Percentiles rank a stretch among this genome's conserved stretches.
Evolutionary conservation across 73 alveolate species (phyloP).

Genomic region (Paramecium biaurelia): DNA sequence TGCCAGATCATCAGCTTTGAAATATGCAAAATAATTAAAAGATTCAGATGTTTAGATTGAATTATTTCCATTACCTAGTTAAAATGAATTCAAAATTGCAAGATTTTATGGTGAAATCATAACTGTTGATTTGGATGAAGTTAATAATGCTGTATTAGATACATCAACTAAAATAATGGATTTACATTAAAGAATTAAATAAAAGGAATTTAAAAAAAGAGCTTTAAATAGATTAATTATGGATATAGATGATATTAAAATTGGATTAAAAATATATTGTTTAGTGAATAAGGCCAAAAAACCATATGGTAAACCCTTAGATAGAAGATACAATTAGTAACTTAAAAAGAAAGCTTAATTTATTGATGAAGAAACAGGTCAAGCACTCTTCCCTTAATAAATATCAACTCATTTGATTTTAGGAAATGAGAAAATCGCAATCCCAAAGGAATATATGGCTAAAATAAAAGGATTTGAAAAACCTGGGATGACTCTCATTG

Average conservation of each 20-base stretch:
- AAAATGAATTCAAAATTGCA: slow-evolving; percentile 83
- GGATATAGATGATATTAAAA: slow-evolving; percentile 67
- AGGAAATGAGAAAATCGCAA: slow-evolving; percentile 90
- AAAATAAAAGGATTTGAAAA: slow-evolving; percentile 90
- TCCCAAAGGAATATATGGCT: slow-evolving; percentile 87
- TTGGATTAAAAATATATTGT: slow-evolving; percentile 89
- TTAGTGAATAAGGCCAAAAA: slow-evolving; percentile 79
- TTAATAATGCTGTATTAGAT: slow-evolving; percentile 52
- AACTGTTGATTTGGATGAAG: slow-evolving; percentile 90
- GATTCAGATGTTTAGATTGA: slow-evolving; percentile 92
- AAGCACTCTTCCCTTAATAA: slow-evolving; percentile 88
- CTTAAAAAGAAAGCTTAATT: slow-evolving; percentile 78
- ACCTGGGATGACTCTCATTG: slow-evolving; percentile 95
- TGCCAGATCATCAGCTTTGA: slow-evolving; percentile 71
- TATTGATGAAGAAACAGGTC: slow-evolving; percentile 92
- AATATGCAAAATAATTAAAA: slow-evolving; percentile 88
- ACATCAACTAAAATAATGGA: slow-evolving; percentile 58
- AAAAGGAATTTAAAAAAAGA: slow-evolving; percentile 68
- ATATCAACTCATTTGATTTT: slow-evolving; percentile 88
- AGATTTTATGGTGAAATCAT: slow-evolving; percentile 88
- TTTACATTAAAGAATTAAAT: slow-evolving; percentile 69
- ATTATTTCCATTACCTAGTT: slow-evolving; percentile 89
- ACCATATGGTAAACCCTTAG: slow-evolving; percentile 86
- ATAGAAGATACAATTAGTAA: slow-evolving; percentile 86
- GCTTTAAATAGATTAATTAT: slow-evolving; percentile 54